phyloP scores from a whole-genome alignment of 768 basidiomycete genomes.

The Boletus subcaerulescens region DNA sequence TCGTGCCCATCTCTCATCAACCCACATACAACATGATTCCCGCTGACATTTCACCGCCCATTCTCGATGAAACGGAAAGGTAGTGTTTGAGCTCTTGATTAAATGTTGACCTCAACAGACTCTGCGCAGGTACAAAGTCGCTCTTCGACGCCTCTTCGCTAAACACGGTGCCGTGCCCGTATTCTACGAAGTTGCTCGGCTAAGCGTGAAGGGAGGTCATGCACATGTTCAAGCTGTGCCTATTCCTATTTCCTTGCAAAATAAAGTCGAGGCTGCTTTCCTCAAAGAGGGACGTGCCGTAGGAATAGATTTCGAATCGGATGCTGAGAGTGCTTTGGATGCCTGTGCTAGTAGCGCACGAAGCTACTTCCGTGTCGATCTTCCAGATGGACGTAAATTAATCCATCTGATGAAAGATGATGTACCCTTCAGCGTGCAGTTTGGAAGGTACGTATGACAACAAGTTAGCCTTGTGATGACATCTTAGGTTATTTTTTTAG shows the following conservation, averaged over 20 bases:
- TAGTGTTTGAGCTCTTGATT: constrained; percentile 29
- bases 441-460: constrained; percentile 67
- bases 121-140: constrained; percentile 66
- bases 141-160: constrained; percentile 69
- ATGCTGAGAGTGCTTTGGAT: constrained; percentile 61
- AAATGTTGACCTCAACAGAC: not conserved
- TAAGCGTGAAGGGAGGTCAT: constrained; percentile 86
- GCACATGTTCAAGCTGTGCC: constrained; percentile 90
- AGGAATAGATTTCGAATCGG: constrained; percentile 74
- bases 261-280: constrained; percentile 70
- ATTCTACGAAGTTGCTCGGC: constrained; percentile 83
- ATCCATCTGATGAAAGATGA: constrained; percentile 81
- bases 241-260: constrained; percentile 59
- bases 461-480: not conserved
- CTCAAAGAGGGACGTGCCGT: constrained; percentile 58
- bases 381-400: constrained; percentile 82
- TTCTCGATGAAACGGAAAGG: constrained; percentile 80
- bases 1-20: constrained; percentile 92
- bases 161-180: constrained; percentile 68
- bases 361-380: constrained; percentile 88
- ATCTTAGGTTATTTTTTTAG: constrained; percentile 39
- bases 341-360: constrained; percentile 47
- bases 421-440: constrained; percentile 84
- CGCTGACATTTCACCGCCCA: constrained; percentile 66
- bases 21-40: constrained; percentile 85